Evolutionary conservation across 1,284 basidiomycete species (phyloP).

Genomic region (Phlebopus sp.): DNA sequence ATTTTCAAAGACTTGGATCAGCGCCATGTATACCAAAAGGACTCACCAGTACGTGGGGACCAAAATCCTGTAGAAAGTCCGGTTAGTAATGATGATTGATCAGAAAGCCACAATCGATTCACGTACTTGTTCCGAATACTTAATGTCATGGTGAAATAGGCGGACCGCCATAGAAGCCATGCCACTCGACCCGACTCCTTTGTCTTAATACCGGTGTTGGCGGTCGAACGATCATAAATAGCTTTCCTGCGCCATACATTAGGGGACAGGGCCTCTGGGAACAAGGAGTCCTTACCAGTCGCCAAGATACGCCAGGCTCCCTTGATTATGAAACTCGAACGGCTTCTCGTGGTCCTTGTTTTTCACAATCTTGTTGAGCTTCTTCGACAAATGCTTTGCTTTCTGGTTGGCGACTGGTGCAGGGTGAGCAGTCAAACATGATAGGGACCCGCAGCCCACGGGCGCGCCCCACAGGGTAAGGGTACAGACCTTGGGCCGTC

Average conservation of each 20-base stretch:
- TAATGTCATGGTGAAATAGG: conserved; percentile 78
- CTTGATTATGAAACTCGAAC: conserved; percentile 71
- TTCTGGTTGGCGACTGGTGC: conserved; percentile 75
- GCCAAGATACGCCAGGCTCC: conserved; percentile 81
- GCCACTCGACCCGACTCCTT: conserved; percentile 69
- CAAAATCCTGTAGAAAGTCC: conserved; percentile 48
- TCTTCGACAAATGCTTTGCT: conserved; percentile 69
- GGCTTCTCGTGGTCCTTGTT: conserved; percentile 40
- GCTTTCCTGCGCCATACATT: conserved; percentile 54
- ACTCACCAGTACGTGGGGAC: conserved; percentile 70
- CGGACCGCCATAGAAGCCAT: conserved; percentile 80
- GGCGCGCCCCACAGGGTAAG: conserved; percentile 17
- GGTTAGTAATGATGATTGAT: conserved; percentile 3
- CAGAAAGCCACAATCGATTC: conserved; percentile 4
- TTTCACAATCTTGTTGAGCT: conserved; percentile 60
- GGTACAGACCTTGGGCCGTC: conserved; percentile 67
- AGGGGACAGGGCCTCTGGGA: not conserved
- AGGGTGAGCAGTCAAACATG: conserved; percentile 10
- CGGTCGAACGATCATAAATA: conserved; percentile 63
- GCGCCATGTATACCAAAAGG: conserved; percentile 9
- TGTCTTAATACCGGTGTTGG: conserved; percentile 52
- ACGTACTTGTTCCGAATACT: conserved; percentile 72
- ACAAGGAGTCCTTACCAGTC: conserved; percentile 49
- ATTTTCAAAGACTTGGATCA: conserved; percentile 9
- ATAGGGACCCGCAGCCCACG: conserved; percentile 30